These are phyloP conservation scores for Phialemoniopsis sp. DNA, from an alignment of 2,329 filamentous ascomycete genomes.

Conservation along the genomic window DNA sequence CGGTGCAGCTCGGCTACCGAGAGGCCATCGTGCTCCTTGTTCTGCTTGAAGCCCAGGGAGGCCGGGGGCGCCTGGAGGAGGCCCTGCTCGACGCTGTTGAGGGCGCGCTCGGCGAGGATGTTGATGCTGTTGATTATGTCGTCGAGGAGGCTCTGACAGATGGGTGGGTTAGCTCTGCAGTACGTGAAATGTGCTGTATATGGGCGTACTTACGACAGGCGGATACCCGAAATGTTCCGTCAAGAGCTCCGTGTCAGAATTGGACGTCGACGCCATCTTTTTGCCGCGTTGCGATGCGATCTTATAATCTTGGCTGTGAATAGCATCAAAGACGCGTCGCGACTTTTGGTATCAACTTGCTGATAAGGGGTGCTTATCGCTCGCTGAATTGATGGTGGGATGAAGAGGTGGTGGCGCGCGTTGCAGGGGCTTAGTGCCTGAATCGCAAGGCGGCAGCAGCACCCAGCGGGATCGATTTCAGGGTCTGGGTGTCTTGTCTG, in stretches of 20 bases:
- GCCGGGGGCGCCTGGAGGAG: slow-evolving; percentile 70
- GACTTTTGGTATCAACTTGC: no score
- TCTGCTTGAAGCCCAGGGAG: slow-evolving; percentile 67
- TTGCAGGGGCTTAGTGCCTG: no score
- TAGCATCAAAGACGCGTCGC: no score
- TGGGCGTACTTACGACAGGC: slow-evolving; percentile 64
- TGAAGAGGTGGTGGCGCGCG: no score
- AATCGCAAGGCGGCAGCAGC: no score
- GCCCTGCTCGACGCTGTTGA: slow-evolving; percentile 81
- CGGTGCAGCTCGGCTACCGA: slow-evolving; percentile 36
- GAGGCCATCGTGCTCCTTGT: slow-evolving; percentile 31
- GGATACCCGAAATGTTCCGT: slow-evolving; percentile 97
- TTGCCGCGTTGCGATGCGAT: no score
- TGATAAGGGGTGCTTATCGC: no score
- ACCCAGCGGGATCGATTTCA: no score
- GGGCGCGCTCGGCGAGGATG: slow-evolving; percentile 80
- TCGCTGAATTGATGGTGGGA: no score
- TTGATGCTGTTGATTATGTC: slow-evolving; percentile 98
- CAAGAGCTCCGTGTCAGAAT: slow-evolving; percentile 62
- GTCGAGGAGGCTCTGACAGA: slow-evolving; percentile 77
- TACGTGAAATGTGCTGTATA: slow-evolving; percentile 8
- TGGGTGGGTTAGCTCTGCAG: no score
- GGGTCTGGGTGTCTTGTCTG: no score
- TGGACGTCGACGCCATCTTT: slow-evolving; percentile 19
- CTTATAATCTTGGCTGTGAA: no score